Evolutionary conservation across 2,329 filamentous ascomycete genomes (phyloP).

Genomic region (Phaeosphaeria sp.): DNA sequence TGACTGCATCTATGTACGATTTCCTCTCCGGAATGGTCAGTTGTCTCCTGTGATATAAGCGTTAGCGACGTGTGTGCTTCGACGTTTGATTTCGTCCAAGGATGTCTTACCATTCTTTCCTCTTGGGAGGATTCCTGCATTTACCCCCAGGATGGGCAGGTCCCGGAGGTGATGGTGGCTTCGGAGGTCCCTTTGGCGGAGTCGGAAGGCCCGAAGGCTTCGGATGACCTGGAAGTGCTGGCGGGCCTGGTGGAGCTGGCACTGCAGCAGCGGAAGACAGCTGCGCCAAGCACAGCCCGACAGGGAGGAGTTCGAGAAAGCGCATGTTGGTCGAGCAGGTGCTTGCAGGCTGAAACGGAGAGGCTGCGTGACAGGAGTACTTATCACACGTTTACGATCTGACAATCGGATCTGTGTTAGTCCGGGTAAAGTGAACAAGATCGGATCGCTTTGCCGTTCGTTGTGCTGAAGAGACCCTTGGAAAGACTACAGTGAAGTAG

Average conservation of each 20-base stretch:
- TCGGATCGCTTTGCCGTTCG: not conserved
- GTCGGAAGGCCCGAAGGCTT: not conserved
- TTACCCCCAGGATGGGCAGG: not conserved
- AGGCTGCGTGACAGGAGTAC: not conserved
- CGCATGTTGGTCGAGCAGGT: not conserved
- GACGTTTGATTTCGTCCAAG: not conserved
- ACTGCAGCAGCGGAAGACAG: not conserved
- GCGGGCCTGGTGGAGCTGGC: not conserved
- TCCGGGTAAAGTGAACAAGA: not conserved
- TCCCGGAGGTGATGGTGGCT: not conserved
- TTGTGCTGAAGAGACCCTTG: not conserved
- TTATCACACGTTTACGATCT: not conserved
- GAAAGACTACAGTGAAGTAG: not conserved
- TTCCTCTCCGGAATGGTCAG: constrained; percentile 20
- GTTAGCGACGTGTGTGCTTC: not conserved
- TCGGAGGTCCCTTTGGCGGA: not conserved
- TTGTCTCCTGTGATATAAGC: constrained; percentile 22
- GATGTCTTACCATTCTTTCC: constrained; percentile 22
- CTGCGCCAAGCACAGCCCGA: not conserved
- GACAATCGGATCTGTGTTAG: not conserved
- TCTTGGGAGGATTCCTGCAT: constrained; percentile 22
- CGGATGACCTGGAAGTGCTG: not conserved
- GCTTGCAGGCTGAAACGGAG: not conserved
- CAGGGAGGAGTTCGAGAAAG: not conserved
- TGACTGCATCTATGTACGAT: constrained; percentile 31